These are phyloP conservation scores for Rosa multiflora DNA, from an alignment of 306 rosid genomes.

Conservation along the genomic window DNA sequence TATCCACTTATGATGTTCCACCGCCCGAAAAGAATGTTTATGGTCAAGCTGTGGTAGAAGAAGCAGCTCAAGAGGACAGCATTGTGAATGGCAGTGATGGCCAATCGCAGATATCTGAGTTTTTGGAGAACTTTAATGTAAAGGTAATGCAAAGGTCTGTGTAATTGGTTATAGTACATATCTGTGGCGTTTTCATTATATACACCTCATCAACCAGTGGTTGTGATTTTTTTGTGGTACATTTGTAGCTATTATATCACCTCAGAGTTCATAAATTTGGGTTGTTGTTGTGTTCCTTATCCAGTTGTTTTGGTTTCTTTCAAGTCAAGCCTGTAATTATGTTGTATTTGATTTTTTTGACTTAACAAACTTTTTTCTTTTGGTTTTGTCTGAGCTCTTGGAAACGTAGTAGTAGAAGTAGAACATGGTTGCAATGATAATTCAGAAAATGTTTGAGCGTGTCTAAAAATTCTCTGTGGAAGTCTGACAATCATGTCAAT, in stretches of 20 bases:
- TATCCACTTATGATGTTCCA: constrained; percentile 25
- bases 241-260: background rate
- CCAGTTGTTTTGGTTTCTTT: background rate
- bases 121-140: constrained; percentile 34
- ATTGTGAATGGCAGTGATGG: constrained; percentile 43
- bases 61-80: constrained; percentile 35
- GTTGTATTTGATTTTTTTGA: background rate
- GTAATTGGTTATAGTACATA: background rate
- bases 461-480: background rate
- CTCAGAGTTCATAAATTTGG: background rate
- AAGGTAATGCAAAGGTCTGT: constrained; percentile 23
- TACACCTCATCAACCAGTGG: background rate
- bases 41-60: constrained; percentile 16
- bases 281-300: background rate
- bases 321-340: background rate
- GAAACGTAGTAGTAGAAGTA: too few species aligned
- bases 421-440: background rate
- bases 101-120: constrained; percentile 27
- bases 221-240: background rate
- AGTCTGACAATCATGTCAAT: too few species aligned
- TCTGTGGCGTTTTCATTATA: background rate
- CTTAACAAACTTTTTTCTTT: background rate
- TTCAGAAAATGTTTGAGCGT: background rate
- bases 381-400: background rate
- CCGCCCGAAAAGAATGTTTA: constrained; percentile 23